These are phyloP conservation scores for Lichtheimia ornata DNA, from an alignment of 371 early-diverging fungal species.

Conservation along the genomic window DNA sequence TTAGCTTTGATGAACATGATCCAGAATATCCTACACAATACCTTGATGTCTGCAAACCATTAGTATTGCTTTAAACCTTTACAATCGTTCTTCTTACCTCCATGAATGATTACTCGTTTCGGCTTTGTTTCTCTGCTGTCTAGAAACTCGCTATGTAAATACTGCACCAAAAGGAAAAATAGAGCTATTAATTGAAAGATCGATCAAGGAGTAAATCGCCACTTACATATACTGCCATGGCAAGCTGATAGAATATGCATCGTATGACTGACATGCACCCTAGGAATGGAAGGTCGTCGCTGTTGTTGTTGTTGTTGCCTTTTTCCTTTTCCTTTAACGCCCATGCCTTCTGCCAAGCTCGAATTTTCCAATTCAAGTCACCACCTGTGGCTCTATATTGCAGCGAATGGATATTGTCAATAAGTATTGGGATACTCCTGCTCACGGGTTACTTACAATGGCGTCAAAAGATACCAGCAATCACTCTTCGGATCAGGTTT, in stretches of 20 bases:
- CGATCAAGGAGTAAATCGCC: not conserved
- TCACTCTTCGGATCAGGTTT: not conserved
- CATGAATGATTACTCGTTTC: constrained; percentile 1
- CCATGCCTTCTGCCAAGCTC: not conserved
- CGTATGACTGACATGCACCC: not conserved
- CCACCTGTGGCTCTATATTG: constrained; percentile 9
- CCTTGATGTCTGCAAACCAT: constrained; percentile 12
- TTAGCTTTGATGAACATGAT: not conserved
- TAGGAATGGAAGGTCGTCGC: too few relatives aligned
- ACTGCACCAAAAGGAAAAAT: not conserved
- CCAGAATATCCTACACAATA: not conserved
- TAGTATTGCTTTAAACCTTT: not conserved
- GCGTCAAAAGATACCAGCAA: constrained; percentile 10
- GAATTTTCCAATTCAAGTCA: not conserved
- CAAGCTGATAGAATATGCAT: constrained; percentile 7
- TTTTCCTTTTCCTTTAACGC: too few relatives aligned
- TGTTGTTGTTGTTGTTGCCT: too few relatives aligned
- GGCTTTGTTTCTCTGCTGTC: not conserved
- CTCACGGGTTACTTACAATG: not conserved
- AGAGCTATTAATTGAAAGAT: not conserved
- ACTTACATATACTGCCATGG: constrained; percentile 5
- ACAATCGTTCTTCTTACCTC: not conserved
- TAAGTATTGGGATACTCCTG: not conserved
- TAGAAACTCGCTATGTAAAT: not conserved
- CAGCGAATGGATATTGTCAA: not conserved